Conservation (phyloP, 352 stramenopile genomes). For the Pythium graminicola region DNA sequence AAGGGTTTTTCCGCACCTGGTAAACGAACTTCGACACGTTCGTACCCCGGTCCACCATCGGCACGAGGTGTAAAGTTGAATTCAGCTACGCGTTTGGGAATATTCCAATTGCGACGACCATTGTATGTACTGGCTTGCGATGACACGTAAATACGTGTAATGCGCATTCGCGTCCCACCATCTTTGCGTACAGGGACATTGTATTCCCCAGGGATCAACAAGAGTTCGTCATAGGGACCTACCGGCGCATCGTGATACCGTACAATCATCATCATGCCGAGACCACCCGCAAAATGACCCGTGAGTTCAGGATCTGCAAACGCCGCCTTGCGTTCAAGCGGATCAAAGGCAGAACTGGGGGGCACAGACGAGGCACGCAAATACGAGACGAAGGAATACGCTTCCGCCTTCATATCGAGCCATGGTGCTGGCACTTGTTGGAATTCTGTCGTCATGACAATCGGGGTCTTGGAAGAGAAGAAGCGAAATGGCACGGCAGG, state of each 20-base stretch:
- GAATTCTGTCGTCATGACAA: not conserved
- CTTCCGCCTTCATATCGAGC: constrained; percentile 10
- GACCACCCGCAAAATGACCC: constrained; percentile 2
- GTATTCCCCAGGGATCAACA: not conserved
- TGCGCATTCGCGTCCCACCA: not conserved
- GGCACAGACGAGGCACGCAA: not conserved
- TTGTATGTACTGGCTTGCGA: not conserved
- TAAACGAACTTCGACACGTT: constrained; percentile 3
- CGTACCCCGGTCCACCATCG: not conserved
- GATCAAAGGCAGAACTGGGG: constrained; percentile 5
- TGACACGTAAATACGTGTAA: constrained; percentile 15
- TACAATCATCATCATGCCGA: constrained; percentile 8
- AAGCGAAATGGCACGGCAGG: too few relatives aligned
- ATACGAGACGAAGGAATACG: not conserved
- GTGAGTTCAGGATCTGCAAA: not conserved
- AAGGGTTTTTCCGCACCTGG: constrained; percentile 4
- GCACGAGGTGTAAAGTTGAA: not conserved
- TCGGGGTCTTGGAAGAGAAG: not conserved
- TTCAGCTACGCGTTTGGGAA: constrained; percentile 8
- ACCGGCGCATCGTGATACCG: constrained; percentile 6
- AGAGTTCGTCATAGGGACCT: constrained; percentile 7
- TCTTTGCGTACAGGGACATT: not conserved
- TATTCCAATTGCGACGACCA: constrained; percentile 11
- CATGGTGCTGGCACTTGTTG: not conserved
- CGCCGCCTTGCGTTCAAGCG: not conserved